These are phyloP conservation scores for Beauveria rudraprayagi DNA, from an alignment of 2,329 filamentous ascomycete genomes.

Conservation along the genomic window DNA sequence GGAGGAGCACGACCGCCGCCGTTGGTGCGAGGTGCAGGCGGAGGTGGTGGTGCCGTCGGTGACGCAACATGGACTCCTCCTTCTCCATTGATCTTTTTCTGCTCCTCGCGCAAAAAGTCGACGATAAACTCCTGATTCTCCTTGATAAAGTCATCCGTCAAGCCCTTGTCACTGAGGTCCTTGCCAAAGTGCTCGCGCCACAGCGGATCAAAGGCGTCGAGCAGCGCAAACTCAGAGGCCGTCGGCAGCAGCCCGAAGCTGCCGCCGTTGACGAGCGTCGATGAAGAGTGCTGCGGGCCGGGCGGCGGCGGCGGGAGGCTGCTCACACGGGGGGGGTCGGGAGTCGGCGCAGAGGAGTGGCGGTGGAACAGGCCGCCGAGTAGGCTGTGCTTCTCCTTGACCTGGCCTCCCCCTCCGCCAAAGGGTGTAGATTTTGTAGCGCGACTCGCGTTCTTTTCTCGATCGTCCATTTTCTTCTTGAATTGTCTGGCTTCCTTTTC, in stretches of 20 bases:
- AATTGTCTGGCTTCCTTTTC: slow-evolving; percentile 97
- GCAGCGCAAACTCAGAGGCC: slow-evolving; percentile 49
- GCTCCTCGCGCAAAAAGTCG: slow-evolving; percentile 53
- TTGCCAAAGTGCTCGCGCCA: slow-evolving; percentile 61
- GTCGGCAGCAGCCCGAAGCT: slow-evolving; percentile 21
- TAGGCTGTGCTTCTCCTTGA: slow-evolving; percentile 35
- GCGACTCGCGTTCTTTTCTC: slow-evolving; percentile 92
- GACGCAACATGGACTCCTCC: slow-evolving; percentile 8
- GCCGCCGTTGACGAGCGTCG: slow-evolving; percentile 38
- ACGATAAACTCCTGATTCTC: slow-evolving; percentile 63
- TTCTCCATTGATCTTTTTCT: slow-evolving; percentile 28
- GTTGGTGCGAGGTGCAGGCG: slow-evolving; percentile 23
- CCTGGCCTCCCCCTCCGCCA: slow-evolving; percentile 41
- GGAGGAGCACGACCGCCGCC: slow-evolving; percentile 23
- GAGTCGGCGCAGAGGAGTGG: slow-evolving; percentile 49
- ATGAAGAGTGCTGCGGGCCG: slow-evolving; percentile 32
- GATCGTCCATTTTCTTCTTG: slow-evolving; percentile 93
- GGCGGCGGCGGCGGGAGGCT: slow-evolving; percentile 28
- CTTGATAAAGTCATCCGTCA: slow-evolving; percentile 58
- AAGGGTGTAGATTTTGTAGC: slow-evolving; percentile 75
- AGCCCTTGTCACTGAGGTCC: slow-evolving; percentile 52
- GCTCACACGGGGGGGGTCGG: slow-evolving; percentile 41
- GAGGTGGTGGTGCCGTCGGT: slow-evolving; percentile 19
- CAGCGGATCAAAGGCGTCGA: slow-evolving; percentile 56
- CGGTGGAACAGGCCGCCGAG: slow-evolving; percentile 57